phyloP scores from a whole-genome alignment of 345 rosid species.

The Noccaea bulbosa region DNA sequence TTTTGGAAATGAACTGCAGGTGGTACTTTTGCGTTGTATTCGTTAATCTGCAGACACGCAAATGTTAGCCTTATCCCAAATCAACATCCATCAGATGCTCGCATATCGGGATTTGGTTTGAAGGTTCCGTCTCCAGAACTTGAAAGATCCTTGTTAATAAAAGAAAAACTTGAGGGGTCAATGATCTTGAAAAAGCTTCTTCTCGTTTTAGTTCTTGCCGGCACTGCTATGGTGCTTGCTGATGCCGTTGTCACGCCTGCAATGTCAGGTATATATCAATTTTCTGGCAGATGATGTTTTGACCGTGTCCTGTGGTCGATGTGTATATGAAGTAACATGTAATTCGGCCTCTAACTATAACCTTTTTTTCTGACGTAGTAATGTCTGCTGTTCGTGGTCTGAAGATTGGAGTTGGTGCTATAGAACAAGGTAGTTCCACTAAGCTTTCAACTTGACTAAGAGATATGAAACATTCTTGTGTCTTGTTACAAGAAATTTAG shows the following conservation, averaged over 20 bases:
- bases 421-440: slow-evolving; percentile 64
- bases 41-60: slow-evolving; percentile 94
- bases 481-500: slow-evolving; percentile 8
- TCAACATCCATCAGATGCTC: slow-evolving; percentile 95
- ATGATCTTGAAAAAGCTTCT: slow-evolving; percentile 78
- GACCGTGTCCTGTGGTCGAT: slow-evolving; percentile 5
- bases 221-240: slow-evolving; percentile 97
- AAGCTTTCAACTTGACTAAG: slow-evolving; percentile 9
- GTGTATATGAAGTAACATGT: slow-evolving; percentile 16
- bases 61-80: slow-evolving; percentile 96
- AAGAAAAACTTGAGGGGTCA: slow-evolving; percentile 89
- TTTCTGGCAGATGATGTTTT: slow-evolving; percentile 4
- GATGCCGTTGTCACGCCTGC: slow-evolving; percentile 99
- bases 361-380: slow-evolving; percentile 58
- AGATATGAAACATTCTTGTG: slow-evolving; percentile 5
- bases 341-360: slow-evolving; percentile 19
- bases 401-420: slow-evolving; percentile 70
- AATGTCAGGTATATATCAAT: slow-evolving; percentile 77
- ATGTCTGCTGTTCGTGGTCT: slow-evolving; percentile 97
- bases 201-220: slow-evolving; percentile 85
- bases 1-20: slow-evolving; percentile 54
- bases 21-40: slow-evolving; percentile 97
- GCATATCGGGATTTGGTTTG: slow-evolving; percentile 92
- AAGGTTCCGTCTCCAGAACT: slow-evolving; percentile 97
- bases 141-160: slow-evolving; percentile 89